Base-by-base conservation (phyloP, 768 basidiomycete species). In the Pleurotus ostreatus region DNA sequence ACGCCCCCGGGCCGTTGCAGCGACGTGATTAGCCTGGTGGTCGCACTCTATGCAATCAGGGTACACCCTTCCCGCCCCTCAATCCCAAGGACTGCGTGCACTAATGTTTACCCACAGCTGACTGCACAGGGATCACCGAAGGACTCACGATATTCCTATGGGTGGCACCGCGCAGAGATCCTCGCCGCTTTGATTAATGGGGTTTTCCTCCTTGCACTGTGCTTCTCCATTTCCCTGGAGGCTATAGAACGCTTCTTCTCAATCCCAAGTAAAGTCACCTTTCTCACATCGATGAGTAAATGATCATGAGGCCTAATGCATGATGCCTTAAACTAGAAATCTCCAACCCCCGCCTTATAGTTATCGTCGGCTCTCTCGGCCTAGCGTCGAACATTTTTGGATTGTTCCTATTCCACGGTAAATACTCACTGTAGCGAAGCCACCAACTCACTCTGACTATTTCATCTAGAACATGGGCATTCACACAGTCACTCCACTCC, bases 121-220 rank as follows among this genome's bases (percentile, higher is more conserved):
- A 84, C 89, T 39, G 76, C 77, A 34, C 77, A 77, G 56, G 80
- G 74, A 23, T 71, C 82, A 23, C 73, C 72, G 30, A 34, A 34
- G 30, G 83, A 88, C 71, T 81, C 88, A 25, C 82, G 85, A 49
- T 97, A 97, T 70, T 94, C 96, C 4, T 98, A 98, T 68, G 95
- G 95, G 15, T 98, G 95, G 96, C 95, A 98, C 70, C 81, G 97
- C 59, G 97, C 97, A 15, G 95, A 97, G 67, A 95, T 97, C 59
- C 81, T 98, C 6, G 95, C 94, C 18, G 97, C 97, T 0, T 78
- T 98, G 45, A 74, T 98, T 61, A 99, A 99, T 65, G 97, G 96
- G 51, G 94, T 98, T 54, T 98, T 98, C 75, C 82, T 99, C 7
- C 80, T 98, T 41, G 97, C 97, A 0, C 82, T 98, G 1, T 99